Percentiles rank a stretch among this genome's conserved stretches.
These are phyloP conservation scores for Tylopilus rubrobrunneus DNA, from an alignment of 768 basidiomycete species.

Conservation along the genomic window DNA sequence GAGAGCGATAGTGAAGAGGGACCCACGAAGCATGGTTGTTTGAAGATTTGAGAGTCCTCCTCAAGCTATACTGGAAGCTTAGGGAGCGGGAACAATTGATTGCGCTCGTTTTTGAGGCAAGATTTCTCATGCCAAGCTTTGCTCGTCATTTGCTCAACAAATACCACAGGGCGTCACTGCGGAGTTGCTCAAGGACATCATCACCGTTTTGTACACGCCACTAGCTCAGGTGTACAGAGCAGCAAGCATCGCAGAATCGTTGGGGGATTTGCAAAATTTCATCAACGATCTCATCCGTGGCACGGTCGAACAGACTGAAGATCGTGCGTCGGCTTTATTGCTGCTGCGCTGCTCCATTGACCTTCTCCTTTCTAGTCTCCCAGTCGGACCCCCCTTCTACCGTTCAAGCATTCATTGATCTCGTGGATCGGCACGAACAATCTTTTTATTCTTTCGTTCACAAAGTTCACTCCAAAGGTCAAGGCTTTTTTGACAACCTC, in stretches of 20 bases:
- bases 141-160: conserved; percentile 1
- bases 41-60: conserved; percentile 82
- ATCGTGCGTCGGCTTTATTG: conserved; percentile 51
- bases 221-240: conserved; percentile 96
- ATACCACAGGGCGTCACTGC: conserved; percentile 78
- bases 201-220: conserved; percentile 97
- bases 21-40: conserved; percentile 91
- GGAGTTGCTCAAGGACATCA: conserved; percentile 94
- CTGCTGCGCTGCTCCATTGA: background rate
- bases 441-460: conserved; percentile 96
- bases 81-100: conserved; percentile 91
- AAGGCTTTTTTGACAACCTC: conserved; percentile 86
- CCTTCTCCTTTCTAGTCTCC: conserved; percentile 46
- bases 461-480: conserved; percentile 97
- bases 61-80: conserved; percentile 73
- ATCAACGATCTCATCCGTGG: conserved; percentile 92
- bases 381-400: conserved; percentile 81
- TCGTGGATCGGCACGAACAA: conserved; percentile 92
- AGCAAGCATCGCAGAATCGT: conserved; percentile 92
- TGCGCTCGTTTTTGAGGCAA: conserved; percentile 89
- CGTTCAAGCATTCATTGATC: conserved; percentile 89
- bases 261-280: conserved; percentile 89
- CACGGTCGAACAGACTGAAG: conserved; percentile 90
- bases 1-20: conserved; percentile 89
- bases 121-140: conserved; percentile 12